Base-by-base conservation (phyloP, 192 early-diverging fungal genomes). In the Backusella circina region DNA sequence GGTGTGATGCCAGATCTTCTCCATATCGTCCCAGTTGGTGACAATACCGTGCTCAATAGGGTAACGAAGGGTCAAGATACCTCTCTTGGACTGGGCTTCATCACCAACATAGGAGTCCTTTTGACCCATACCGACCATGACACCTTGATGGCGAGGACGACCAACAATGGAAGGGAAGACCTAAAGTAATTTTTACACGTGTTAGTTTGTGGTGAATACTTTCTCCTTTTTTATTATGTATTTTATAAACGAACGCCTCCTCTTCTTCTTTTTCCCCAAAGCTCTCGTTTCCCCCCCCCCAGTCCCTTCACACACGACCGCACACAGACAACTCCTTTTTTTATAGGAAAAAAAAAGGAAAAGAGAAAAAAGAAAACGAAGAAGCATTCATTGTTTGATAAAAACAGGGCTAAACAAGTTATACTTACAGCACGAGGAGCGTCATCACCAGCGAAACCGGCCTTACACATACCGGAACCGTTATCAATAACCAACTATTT, bases 1-100 rank as follows among this genome's bases (percentile, higher is more conserved):
- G 76, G 93, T 96, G 88, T 98, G 95, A 88, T 97, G 95, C 96
- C 96, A 95, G 86, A 95, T 93, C 87, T 92, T 93, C 82, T 95
- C 93, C 94, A 96, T 95, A 83, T 95, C 91, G 75, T 94, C 94
- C 94, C 94, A 96, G 90, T 94, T 96, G 80, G 92, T 94, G 41
- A 95, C 92, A 74, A 94, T 94, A 88, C 94, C 95, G 88, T 94
- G 92, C 84, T 94, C 93, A 76, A 96, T 94, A 75, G 95, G 95
- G 86, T 94, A 94, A 80, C 90, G 89, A 74, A 96, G 90, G 38
- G 92, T 91, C 65, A 95, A 86, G 78, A 95, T 93, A 90, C 93
- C 93, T 83, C 94, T 88, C 90, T 94, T 95, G 78, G 93, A 91
- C 84, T 93, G 93, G 77, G 93, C 95, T 85, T 96, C 95, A 80